Evolutionary conservation across 179 eudicot species (phyloP), one percentile per base, ranked within the genome.

Genomic region (Beta lomatogona): DNA sequence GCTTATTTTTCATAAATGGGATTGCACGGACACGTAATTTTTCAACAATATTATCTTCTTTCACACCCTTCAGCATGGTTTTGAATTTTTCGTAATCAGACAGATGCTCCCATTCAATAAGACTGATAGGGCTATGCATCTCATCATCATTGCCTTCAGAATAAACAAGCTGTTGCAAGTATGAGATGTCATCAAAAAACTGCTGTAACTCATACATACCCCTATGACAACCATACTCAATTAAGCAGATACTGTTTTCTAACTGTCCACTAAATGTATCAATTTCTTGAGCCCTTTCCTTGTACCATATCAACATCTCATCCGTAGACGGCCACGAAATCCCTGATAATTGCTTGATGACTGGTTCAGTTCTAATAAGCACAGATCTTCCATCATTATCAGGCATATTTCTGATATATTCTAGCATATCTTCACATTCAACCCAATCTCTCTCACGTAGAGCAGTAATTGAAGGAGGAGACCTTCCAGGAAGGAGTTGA

Each of bases 401-500:
- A 72, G 90, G 89, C 31, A 89, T 77, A 68, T 60, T 75, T 77
- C 83, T 82, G 63, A 91, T 83, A 81, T 83, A 90, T 46, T 68
- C 79, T 36, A 88, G 86, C 93, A 92, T 93, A 70, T 87, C 89
- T 85, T 88, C 92, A 88, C 98, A 92, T 83, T 96, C 99, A 86
- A 96, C 97, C 99, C 99, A 96, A 84, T 96, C 99, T 82, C 87
- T 88, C 77, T 91, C 97, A 82, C 99, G 88, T 76, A 93, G 79
- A 87, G 83, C 66, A 83, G 89, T 81, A 91, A 82, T 83, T 68
- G 90, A 68, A 83, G 93, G 97, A 71, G 96, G 93, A 85, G 96
- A 85, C 82, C 84, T 84, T 76, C 97, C 97, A 81, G 98, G 99
- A 90, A 96, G 99, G 78, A 96, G 96, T 81, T 94, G 99, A 54